Evolutionary conservation across 2,329 filamentous ascomycete genomes (phyloP).

Genomic region (Aspergillus alliaceus): DNA sequence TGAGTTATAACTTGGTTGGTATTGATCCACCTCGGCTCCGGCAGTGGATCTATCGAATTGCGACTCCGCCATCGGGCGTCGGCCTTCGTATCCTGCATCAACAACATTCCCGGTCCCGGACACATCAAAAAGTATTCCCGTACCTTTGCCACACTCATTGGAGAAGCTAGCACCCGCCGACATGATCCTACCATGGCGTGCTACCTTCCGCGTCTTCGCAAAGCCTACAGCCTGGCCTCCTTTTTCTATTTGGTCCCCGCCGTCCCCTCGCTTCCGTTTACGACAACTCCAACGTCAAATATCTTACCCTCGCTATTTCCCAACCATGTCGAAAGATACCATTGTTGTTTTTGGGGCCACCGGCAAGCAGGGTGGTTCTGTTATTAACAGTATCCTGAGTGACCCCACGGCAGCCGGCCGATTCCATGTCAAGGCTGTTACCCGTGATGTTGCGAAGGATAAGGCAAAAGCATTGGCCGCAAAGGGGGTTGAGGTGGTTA

Average conservation of each 20-base stretch:
- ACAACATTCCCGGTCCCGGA: too few relatives aligned
- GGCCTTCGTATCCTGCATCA: neutral
- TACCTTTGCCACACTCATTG: too few relatives aligned
- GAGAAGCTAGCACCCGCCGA: too few relatives aligned
- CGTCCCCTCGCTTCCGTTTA: neutral
- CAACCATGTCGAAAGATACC: neutral
- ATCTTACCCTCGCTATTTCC: neutral
- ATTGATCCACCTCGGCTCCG: too few relatives aligned
- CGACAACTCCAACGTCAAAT: neutral
- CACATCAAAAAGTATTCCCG: too few relatives aligned
- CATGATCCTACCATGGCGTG: too few relatives aligned
- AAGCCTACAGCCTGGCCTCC: too few relatives aligned
- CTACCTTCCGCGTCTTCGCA: too few relatives aligned
- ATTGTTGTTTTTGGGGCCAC: constrained; percentile 43
- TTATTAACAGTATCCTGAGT: constrained; percentile 23
- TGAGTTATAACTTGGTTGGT: neutral
- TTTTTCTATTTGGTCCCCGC: too few relatives aligned
- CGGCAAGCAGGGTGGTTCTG: constrained; percentile 42
- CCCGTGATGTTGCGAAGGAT: neutral
- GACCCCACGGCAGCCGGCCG: neutral
- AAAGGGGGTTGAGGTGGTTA: neutral
- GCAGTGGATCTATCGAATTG: neutral
- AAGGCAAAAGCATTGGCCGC: neutral
- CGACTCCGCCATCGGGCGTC: neutral
- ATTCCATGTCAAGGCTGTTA: neutral